phyloP scores from a whole-genome alignment of 345 rosid genomes.

The Salix viminalis region DNA sequence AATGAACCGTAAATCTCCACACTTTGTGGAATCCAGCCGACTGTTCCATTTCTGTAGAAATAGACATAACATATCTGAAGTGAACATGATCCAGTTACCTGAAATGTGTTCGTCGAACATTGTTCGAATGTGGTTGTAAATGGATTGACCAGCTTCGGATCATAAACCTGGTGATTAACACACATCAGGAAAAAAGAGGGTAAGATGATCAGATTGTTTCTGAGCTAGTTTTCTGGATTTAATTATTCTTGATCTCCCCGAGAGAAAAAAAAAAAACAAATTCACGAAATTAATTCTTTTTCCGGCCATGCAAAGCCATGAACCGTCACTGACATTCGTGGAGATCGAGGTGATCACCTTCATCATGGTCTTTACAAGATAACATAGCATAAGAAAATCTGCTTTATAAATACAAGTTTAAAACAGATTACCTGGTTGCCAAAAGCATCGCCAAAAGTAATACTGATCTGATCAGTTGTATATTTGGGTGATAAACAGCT shows the following conservation, averaged over 20 bases:
- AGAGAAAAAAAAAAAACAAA: too few relatives aligned
- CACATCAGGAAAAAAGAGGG: background rate
- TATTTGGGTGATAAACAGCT: constrained; percentile 55
- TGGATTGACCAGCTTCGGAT: constrained; percentile 24
- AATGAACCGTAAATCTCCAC: constrained; percentile 18
- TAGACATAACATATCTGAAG: constrained; percentile 25
- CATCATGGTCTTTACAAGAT: too few relatives aligned
- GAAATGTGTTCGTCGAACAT: constrained; percentile 27
- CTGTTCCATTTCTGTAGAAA: constrained; percentile 24
- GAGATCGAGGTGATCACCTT: too few relatives aligned
- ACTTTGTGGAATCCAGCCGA: constrained; percentile 23
- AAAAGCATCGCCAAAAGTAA: constrained; percentile 67
- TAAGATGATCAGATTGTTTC: background rate
- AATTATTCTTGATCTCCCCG: background rate
- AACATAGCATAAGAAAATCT: background rate
- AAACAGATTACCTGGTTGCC: constrained; percentile 52
- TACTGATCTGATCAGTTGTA: constrained; percentile 68
- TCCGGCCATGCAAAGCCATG: background rate
- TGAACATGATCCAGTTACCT: constrained; percentile 25
- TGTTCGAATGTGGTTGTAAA: constrained; percentile 11
- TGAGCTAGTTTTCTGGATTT: background rate
- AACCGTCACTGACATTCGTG: too few relatives aligned
- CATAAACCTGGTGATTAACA: constrained; percentile 16
- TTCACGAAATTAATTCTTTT: background rate
- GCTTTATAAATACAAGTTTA: background rate